Conservation (phyloP, 768 basidiomycete species). For the Tulasnella sp. region DNA sequence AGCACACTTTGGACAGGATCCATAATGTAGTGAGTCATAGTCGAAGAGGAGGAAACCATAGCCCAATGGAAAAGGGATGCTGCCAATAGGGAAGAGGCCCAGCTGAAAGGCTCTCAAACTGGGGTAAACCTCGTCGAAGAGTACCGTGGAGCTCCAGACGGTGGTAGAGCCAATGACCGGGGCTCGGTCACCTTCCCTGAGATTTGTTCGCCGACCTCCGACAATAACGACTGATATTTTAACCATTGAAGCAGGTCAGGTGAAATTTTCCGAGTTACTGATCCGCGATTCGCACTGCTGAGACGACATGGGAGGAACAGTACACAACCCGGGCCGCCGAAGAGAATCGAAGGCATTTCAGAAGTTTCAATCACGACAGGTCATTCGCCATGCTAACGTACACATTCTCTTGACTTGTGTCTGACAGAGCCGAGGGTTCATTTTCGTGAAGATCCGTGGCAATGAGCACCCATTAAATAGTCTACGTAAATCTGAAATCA, state of each 20-base stretch:
- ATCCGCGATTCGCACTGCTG: not conserved
- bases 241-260: not conserved
- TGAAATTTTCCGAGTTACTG: not conserved
- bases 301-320: not conserved
- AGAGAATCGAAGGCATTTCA: not conserved
- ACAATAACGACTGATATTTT: not conserved
- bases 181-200: not conserved
- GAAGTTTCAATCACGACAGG: not conserved
- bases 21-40: no score
- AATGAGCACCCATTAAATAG: not conserved
- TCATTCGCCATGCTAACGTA: not conserved
- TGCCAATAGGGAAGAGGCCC: not conserved
- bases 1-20: no score
- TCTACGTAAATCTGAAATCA: not conserved
- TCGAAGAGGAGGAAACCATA: no score
- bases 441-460: not conserved
- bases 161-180: not conserved
- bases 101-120: not conserved
- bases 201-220: not conserved
- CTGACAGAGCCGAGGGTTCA: not conserved
- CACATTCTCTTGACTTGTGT: not conserved
- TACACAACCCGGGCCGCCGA: not conserved
- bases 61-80: no score
- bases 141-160: not conserved
- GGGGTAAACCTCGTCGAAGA: not conserved